phyloP scores from a whole-genome alignment of 345 rosid species.

The Lenwebbia sp. region DNA sequence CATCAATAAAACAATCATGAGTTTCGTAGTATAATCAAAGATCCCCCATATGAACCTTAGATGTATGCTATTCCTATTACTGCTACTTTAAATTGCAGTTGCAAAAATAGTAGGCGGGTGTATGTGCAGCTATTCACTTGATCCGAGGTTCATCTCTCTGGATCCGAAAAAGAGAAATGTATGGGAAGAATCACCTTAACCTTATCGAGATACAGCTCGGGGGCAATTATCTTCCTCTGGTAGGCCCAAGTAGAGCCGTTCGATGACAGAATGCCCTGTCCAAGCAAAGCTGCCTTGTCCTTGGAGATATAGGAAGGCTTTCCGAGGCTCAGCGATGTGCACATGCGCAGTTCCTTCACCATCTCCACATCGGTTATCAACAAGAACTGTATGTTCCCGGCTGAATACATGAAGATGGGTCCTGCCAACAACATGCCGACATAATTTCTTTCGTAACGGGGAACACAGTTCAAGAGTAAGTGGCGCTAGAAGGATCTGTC shows the following conservation, averaged over 20 bases:
- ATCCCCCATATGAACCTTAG: not conserved
- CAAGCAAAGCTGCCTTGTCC: slow-evolving; percentile 32
- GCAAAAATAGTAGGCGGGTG: not conserved
- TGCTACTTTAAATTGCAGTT: not conserved
- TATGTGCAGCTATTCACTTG: not conserved
- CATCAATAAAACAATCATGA: not conserved
- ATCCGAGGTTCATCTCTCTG: not conserved
- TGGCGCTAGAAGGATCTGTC: no score
- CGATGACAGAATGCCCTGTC: slow-evolving; percentile 31
- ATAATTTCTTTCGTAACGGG: not conserved
- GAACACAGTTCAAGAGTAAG: not conserved
- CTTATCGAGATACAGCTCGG: slow-evolving; percentile 26
- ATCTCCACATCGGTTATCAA: slow-evolving; percentile 20
- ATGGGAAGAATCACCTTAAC: slow-evolving; percentile 23
- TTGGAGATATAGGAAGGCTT: slow-evolving; percentile 35
- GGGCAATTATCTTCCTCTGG: slow-evolving; percentile 33
- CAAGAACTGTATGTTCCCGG: slow-evolving; percentile 24
- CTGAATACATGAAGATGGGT: slow-evolving; percentile 29
- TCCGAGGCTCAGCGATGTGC: slow-evolving; percentile 23
- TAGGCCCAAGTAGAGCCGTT: slow-evolving; percentile 28
- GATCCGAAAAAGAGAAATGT: not conserved
- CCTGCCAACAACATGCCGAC: slow-evolving; percentile 10
- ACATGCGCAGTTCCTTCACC: slow-evolving; percentile 29
- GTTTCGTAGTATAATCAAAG: not conserved
- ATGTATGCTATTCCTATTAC: not conserved